Conservation (phyloP, 2,329 filamentous ascomycete genomes). For the Aspergillus fumigatiaffinis region DNA sequence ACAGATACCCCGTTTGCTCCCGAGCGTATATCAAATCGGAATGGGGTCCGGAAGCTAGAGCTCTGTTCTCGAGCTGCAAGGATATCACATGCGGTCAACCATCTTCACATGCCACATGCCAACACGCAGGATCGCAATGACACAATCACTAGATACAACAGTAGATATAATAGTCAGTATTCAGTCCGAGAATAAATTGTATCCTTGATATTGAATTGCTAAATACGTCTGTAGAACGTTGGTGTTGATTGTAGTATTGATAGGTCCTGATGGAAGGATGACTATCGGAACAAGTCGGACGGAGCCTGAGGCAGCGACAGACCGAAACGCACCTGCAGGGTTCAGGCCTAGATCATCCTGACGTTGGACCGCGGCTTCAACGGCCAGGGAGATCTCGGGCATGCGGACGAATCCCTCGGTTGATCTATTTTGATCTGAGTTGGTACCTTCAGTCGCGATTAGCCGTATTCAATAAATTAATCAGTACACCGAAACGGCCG, state of each 20-base stretch:
- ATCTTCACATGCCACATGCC: slow-evolving; percentile 1
- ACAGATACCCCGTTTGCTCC: not conserved
- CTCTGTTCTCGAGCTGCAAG: not conserved
- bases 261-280: not conserved
- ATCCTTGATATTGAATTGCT: not conserved
- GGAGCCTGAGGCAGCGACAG: not conserved
- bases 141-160: not conserved
- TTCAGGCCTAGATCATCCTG: not conserved
- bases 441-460: not conserved
- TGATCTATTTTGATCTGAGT: not conserved
- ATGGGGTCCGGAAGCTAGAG: not conserved
- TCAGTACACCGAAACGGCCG: not conserved
- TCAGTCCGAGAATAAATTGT: not conserved
- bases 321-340: not conserved
- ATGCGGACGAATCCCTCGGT: slow-evolving; percentile 14
- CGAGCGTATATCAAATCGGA: not conserved
- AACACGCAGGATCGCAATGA: not conserved
- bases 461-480: not conserved
- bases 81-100: not conserved
- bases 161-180: not conserved
- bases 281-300: not conserved
- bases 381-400: slow-evolving; percentile 10
- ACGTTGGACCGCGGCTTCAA: slow-evolving; percentile 13
- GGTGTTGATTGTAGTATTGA: not conserved
- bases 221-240: not conserved